A percentile compares a stretch with the other conserved stretches of the same genome.
Evolutionary conservation across 1,284 basidiomycete genomes (phyloP).

Genomic region (Ceratobasidium sp.): DNA sequence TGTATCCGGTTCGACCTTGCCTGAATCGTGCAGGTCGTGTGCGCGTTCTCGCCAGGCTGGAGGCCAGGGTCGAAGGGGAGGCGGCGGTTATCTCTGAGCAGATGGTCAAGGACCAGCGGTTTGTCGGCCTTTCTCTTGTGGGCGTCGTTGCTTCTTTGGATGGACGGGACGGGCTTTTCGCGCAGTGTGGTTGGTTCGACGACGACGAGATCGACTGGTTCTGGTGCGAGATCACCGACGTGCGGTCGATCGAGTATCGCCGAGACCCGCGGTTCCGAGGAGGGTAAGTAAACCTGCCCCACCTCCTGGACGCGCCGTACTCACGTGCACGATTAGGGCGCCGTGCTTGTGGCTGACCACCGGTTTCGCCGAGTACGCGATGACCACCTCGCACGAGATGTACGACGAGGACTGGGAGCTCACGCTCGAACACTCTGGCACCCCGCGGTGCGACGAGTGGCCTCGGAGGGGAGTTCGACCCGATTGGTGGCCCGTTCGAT

Average conservation of each 20-base stretch:
- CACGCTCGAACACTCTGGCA: background rate
- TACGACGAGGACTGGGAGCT: background rate
- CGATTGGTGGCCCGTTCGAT: background rate
- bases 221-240: slow-evolving; percentile 13
- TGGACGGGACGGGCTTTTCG: background rate
- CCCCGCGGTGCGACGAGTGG: background rate
- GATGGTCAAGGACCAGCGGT: background rate
- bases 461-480: slow-evolving; percentile 11
- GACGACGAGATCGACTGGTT: slow-evolving; percentile 25
- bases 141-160: background rate
- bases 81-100: background rate
- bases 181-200: slow-evolving; percentile 21
- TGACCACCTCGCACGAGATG: background rate
- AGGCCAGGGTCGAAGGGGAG: background rate
- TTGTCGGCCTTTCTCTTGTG: background rate
- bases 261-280: slow-evolving; percentile 8
- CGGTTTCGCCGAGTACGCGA: slow-evolving; percentile 13
- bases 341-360: slow-evolving; percentile 16
- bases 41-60: slow-evolving; percentile 5
- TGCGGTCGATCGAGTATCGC: background rate
- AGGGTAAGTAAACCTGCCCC: background rate
- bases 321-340: background rate
- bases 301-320: background rate
- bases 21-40: background rate
- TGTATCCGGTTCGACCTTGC: background rate